phyloP scores from a whole-genome alignment of 2,329 filamentous ascomycete genomes.

The Grosmannia clavigera region DNA sequence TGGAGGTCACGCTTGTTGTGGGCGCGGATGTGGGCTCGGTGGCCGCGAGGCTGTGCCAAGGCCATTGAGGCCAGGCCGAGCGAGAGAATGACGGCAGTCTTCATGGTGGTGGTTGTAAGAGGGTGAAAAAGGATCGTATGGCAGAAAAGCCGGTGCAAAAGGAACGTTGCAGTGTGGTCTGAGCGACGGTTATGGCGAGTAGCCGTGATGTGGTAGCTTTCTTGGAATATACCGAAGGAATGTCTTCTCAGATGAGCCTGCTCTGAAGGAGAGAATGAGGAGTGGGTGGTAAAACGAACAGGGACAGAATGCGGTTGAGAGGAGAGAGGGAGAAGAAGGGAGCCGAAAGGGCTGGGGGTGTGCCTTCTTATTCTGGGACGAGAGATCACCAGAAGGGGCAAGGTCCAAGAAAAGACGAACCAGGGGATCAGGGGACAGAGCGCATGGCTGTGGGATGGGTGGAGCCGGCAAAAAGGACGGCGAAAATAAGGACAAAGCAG shows the following conservation, averaged over 20 bases:
- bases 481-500: no score
- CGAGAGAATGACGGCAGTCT: conserved; percentile 25
- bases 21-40: conserved; percentile 24
- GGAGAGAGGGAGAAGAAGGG: not conserved
- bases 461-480: not conserved
- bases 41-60: conserved; percentile 37
- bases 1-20: conserved; percentile 28
- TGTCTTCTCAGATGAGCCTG: conserved; percentile 6
- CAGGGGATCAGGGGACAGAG: not conserved
- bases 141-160: no score
- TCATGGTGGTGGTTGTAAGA: conserved; percentile 20
- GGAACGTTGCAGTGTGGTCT: no score
- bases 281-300: not conserved
- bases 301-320: not conserved
- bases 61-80: conserved; percentile 29
- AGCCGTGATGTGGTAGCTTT: no score
- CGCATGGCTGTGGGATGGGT: not conserved
- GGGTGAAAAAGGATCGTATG: conserved; percentile 1
- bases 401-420: not conserved
- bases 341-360: not conserved
- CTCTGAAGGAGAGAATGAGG: conserved; percentile 16
- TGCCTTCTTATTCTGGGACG: no score
- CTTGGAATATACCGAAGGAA: not conserved
- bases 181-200: no score
- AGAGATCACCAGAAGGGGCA: not conserved